phyloP scores from a whole-genome alignment of 495 filamentous ascomycete genomes.

The Lichina pygmaea region DNA sequence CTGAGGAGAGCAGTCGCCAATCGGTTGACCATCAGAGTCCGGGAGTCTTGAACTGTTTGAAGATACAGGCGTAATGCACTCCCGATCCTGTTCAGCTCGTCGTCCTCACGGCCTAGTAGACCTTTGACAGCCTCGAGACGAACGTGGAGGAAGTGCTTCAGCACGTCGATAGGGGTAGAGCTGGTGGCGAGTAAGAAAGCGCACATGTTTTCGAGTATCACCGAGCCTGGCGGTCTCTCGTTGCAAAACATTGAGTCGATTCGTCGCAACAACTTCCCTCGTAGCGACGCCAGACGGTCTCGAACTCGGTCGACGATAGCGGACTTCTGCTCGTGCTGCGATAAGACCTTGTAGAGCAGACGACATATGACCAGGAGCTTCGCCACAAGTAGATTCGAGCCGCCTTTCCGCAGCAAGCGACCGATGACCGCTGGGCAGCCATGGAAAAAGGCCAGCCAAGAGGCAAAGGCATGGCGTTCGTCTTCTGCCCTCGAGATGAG shows the following conservation, averaged over 20 bases:
- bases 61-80: slow-evolving; percentile 41
- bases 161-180: slow-evolving; percentile 52
- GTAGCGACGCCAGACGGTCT: slow-evolving; percentile 30
- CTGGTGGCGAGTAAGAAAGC: slow-evolving; percentile 67
- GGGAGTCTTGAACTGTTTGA: slow-evolving; percentile 49
- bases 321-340: slow-evolving; percentile 20
- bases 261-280: slow-evolving; percentile 30
- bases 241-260: slow-evolving; percentile 41
- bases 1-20: slow-evolving; percentile 41
- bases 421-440: slow-evolving; percentile 25
- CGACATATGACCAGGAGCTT: slow-evolving; percentile 61
- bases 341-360: slow-evolving; percentile 38
- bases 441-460: slow-evolving; percentile 34
- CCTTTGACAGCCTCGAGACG: slow-evolving; percentile 23
- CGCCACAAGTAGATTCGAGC: slow-evolving; percentile 37
- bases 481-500: slow-evolving; percentile 17
- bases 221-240: slow-evolving; percentile 18
- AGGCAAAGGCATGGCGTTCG: slow-evolving; percentile 26
- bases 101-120: slow-evolving; percentile 6
- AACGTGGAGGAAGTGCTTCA: slow-evolving; percentile 57
- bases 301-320: slow-evolving; percentile 33
- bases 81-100: slow-evolving; percentile 14
- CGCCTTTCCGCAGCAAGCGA: slow-evolving; percentile 27
- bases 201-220: slow-evolving; percentile 41
- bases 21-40: slow-evolving; percentile 40